Evolutionary conservation across 139 green algal species (phyloP), one percentile per base, ranked within the genome.

Genomic region (Limnomonas spitsbergensis): DNA sequence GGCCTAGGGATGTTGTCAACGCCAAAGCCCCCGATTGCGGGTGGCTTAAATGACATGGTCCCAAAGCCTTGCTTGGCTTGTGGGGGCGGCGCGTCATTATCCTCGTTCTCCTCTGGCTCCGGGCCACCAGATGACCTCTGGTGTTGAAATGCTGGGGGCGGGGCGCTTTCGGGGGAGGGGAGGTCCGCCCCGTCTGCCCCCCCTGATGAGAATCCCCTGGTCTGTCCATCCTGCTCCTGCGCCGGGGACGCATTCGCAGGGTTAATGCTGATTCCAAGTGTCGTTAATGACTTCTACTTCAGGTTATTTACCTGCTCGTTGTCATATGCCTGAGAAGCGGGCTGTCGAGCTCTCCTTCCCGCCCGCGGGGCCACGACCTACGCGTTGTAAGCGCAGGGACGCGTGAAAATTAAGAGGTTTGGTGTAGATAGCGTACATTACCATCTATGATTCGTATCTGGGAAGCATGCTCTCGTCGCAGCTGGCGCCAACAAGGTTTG

Each of bases 351-450:
- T 61, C 47, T 61, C 20, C 47, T 14, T 29, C 47, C 47, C 14
- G 47, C 47, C 20, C 47, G 47, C 14, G 47, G 47, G 20, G 47
- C 47, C 20, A 61, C 47, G 20, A 29, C 20, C 47, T 61, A 61
- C 47, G 20, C 14, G 20, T 79, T 83, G 26, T 79, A 38, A 34
- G 20, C 20, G 47, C n/a, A n/a, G n/a, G n/a, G n/a, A n/a, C n/a
- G n/a, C n/a, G n/a, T n/a, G n/a, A n/a, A n/a, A n/a, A n/a, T n/a
- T n/a, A n/a, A n/a, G n/a, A n/a, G n/a, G n/a, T n/a, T n/a, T n/a
- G n/a, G n/a, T n/a, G n/a, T n/a, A n/a, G n/a, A n/a, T n/a, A n/a
- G n/a, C n/a, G n/a, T n/a, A n/a, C n/a, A n/a, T n/a, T n/a, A n/a
- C n/a, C n/a, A n/a, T n/a, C n/a, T n/a, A n/a, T n/a, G n/a, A n/a